Conservation (phyloP, 108 stramenopile genomes). For the Parietichytrium sp. region DNA sequence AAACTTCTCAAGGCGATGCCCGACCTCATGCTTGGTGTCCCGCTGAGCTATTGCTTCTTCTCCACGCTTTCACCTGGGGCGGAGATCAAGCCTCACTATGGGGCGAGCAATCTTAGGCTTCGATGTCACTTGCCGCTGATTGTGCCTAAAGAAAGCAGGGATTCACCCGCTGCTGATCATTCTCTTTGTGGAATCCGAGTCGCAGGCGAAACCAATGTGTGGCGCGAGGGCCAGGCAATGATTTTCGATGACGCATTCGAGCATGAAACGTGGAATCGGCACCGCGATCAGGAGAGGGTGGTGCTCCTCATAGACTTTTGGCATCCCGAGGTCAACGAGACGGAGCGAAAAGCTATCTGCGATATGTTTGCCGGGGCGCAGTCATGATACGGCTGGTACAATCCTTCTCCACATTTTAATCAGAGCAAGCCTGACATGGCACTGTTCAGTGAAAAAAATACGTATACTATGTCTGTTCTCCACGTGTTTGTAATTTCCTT, state of each 20-base stretch:
- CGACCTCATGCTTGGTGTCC: conserved; percentile 47
- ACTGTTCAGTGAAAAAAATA: too few relatives aligned
- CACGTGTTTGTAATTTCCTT: too few relatives aligned
- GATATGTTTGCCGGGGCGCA: background rate
- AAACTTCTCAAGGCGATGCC: conserved; percentile 10
- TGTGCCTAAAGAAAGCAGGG: conserved; percentile 74
- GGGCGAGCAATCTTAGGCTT: conserved; percentile 89
- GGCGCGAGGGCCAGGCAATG: conserved; percentile 76
- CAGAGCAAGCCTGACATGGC: too few relatives aligned
- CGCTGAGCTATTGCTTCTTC: conserved; percentile 56
- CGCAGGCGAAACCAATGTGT: conserved; percentile 69
- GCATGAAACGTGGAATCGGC: conserved; percentile 91
- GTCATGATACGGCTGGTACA: too few relatives aligned
- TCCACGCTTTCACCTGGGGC: conserved; percentile 53
- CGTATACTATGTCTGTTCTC: too few relatives aligned
- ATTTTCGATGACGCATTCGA: conserved; percentile 93
- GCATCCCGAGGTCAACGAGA: conserved; percentile 55
- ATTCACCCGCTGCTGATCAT: too few relatives aligned
- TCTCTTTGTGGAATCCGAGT: conserved; percentile 80
- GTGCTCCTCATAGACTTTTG: conserved; percentile 63
- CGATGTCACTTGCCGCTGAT: conserved; percentile 87
- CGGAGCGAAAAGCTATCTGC: conserved; percentile 25
- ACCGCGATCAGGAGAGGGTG: conserved; percentile 62
- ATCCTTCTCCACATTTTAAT: too few relatives aligned
- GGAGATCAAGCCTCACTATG: conserved; percentile 75